Evolutionary conservation across 371 early-diverging fungal species (phyloP).

Genomic region (Mucor mucedo): DNA sequence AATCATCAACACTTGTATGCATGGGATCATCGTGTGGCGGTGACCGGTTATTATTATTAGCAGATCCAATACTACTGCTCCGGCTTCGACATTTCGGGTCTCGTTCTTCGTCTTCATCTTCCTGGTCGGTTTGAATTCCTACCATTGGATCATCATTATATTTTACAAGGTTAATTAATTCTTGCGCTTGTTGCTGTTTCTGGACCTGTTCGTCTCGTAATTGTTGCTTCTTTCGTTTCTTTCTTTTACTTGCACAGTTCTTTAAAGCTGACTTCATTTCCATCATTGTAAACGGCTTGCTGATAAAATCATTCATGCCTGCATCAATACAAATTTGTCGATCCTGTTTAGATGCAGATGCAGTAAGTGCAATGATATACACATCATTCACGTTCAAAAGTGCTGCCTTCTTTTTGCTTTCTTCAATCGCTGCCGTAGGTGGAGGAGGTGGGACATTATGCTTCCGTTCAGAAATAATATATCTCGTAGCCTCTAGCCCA

Average conservation of each 20-base stretch:
- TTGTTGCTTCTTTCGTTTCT: constrained; percentile 17
- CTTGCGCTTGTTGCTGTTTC: background rate
- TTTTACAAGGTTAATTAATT: background rate
- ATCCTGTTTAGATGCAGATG: constrained; percentile 61
- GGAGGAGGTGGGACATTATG: constrained; percentile 11
- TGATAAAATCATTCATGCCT: constrained; percentile 68
- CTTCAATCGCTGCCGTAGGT: background rate
- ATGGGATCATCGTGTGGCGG: background rate
- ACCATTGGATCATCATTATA: background rate
- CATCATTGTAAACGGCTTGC: constrained; percentile 61
- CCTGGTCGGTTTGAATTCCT: background rate
- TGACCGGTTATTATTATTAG: background rate
- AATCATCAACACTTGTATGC: too few relatives aligned
- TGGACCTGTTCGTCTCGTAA: constrained; percentile 7
- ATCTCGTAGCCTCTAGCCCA: constrained; percentile 51
- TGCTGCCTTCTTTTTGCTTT: constrained; percentile 5
- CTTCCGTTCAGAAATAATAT: constrained; percentile 41
- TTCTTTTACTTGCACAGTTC: constrained; percentile 26
- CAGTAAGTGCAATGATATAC: constrained; percentile 66
- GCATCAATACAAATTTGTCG: constrained; percentile 64
- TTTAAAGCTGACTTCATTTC: constrained; percentile 59
- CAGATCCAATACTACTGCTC: background rate
- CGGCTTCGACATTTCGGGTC: background rate
- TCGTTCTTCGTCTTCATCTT: background rate
- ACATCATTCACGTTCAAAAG: constrained; percentile 46